Evolutionary conservation across 192 early-diverging fungal species (phyloP), one percentile per base, ranked within the genome.

Genomic region (Entrophospora sp.): DNA sequence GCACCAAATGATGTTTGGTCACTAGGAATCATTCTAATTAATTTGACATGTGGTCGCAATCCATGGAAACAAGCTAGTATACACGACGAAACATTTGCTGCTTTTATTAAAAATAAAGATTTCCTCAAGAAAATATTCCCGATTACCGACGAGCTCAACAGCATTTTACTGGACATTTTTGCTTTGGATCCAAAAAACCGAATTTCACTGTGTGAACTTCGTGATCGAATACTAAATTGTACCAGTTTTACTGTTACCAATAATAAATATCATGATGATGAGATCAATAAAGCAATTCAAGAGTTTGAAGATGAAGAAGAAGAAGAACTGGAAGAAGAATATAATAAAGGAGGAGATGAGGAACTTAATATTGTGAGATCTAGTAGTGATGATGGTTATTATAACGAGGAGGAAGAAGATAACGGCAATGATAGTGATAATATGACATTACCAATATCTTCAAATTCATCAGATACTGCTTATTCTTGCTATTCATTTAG

Each of bases 21-120:
- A 38, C 73, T 96, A 24, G 96, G 96, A 20, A 90, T 98, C 4
- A 96, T 96, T 53, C 81, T 94, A 18, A 93, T 94, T 67, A 95
- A 82, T 44, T 67, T 82, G 83, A 74, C 86, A 70, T 71, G 82
- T 84, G 68, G 94, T 78, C 71, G 95, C 80, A 62, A 94, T 80
- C 80, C 95, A 83, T 83, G 81, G 81, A 83, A 80, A 40, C 76
- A 77, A 63, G 72, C 95, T 80, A 70, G 90, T 84, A 67, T 80
- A 71, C 22, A 84, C 69, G 70, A 87, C 72, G 71, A 71, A 68
- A 77, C 77, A 48, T 80, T 85, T 78, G 64, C 80, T 42, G 69
- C 78, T 43, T 78, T 83, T 80, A 56, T 74, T 6, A 60, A 46
- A 42, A 66, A 78, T 22, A 78, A 78, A 38, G 74, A 86, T 66